Base-by-base conservation (phyloP, 2,329 filamentous ascomycete species). In the Penicillium sp. region DNA sequence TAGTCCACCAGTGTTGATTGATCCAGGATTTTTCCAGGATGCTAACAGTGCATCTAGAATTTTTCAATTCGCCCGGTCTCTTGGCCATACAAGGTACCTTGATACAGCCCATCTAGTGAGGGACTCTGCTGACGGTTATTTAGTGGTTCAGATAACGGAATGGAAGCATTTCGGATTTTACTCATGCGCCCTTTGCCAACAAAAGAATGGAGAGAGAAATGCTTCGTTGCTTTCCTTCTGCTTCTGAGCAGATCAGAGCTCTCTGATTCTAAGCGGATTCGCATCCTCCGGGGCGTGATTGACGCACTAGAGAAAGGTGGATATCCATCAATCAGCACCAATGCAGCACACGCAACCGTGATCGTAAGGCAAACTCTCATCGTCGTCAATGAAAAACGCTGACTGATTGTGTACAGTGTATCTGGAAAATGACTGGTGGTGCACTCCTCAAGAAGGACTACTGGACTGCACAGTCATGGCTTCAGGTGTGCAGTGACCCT, bases 381-480 rank as follows among this genome's bases (percentile, higher is more conserved):
- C 13, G 6, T 17, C 2, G 8, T 28, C 6, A 32, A 22, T 15
- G 2, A 12, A 21, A 13, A n/a, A 2, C 17, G 13, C 26, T 39
- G 13, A 37, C 34, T 21, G 15, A n/a, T 15, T 32, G 13, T 12
- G 4, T 6, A 21, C 49, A 91, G 85, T 67, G 95, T 3, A 70
- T 95, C 3, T 96, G 89, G 88, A 93, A 88, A 67, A 79, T 77
- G 24, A 74, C 87, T n/a, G 85, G 89, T 45, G 68, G 73, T 1
- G 72, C 74, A 13, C 81, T 79, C 53, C 69, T 69, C 1, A 74
- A 78, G 29, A 71, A 75, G 2, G 69, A 80, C 15, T 78, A 77
- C 48, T 70, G 75, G 2, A 56, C 73, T 13, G 78, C 84, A 1
- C 78, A 84, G 54, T 68, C 72, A 44, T 96, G 88, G 88, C 94